Base-by-base conservation (phyloP, 2,329 filamentous ascomycete species). In the Aspergillus fijiensis region DNA sequence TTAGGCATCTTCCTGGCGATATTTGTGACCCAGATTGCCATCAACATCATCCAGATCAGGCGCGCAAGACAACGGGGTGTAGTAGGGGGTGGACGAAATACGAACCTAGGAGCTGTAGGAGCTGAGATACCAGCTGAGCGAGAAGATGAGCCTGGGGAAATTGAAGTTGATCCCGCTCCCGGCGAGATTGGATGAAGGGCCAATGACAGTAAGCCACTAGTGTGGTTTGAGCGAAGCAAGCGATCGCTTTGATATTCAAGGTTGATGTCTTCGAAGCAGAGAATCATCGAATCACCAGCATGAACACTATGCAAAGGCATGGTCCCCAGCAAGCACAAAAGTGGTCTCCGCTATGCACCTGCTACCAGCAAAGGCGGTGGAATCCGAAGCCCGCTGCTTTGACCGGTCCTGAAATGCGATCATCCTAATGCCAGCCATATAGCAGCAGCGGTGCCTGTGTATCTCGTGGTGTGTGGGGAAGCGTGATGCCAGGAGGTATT, bases 1-100 rank as follows among this genome's bases (percentile, higher is more conserved):
- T 56, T 75, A 45, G 72, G 69, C 6, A 64, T 70, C 3, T 73
- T 76, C 21, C 51, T 74, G 11, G 65, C 66, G 4, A 66, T 74
- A 10, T 72, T 76, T 27, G 55, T 69, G 25, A 67, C 65, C 2
- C 74, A 74, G 50, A 61, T 75, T 42, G 70, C 65, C 19, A 59
- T 67, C 53, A 73, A 74, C 39, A 62, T 70, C 14, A 29, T 70
- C 31, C 71, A 73, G 25, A 64, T 67, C 19, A n/a, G 70, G 58
- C 66, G 72, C 47, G 59, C 51, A 5, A 65, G 69, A 50, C 63
- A 69, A 58, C 68, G 63, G 14, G 52, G 52, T 54, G 55, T 29
- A 55, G 52, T 54, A 39, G 54, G 57, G 51, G 51, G n/a, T 11
- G 49, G 31, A 42, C 51, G 25, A 16, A 49, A 57, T 12, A 14